Evolutionary conservation across 2,329 filamentous ascomycete species (phyloP).

Genomic region (Zasmidium citrigriseum): DNA sequence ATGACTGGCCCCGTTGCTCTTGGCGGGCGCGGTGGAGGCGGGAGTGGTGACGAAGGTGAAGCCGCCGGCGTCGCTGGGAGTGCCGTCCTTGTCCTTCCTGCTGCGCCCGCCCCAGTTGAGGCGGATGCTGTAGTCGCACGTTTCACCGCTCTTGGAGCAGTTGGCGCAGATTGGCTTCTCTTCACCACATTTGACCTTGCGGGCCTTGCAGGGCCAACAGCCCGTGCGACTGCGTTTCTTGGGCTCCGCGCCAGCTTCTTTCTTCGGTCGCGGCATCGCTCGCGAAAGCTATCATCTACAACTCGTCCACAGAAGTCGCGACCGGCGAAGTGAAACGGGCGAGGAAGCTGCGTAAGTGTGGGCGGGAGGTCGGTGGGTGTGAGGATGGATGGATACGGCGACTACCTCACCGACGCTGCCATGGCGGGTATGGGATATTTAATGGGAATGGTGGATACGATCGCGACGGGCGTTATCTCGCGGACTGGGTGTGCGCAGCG

Average conservation of each 20-base stretch:
- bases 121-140: conserved; percentile 78
- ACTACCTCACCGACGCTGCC: too few species aligned
- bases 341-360: too few species aligned
- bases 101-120: conserved; percentile 78
- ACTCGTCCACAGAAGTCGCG: too few species aligned
- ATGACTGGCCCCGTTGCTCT: conserved; percentile 16
- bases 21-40: conserved; percentile 7
- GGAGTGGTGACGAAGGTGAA: conserved; percentile 34
- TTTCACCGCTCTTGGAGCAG: conserved; percentile 64
- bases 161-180: conserved; percentile 72
- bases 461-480: too few species aligned
- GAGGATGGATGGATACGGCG: background rate
- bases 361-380: too few species aligned
- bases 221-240: conserved; percentile 69
- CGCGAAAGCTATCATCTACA: too few species aligned
- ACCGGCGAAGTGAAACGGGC: too few species aligned
- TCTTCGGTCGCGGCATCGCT: conserved; percentile 66
- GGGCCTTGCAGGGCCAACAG: conserved; percentile 76
- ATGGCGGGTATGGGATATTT: too few species aligned
- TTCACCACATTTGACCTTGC: conserved; percentile 81
- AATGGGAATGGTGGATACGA: too few species aligned
- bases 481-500: too few species aligned
- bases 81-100: conserved; percentile 50
- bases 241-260: conserved; percentile 62
- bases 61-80: conserved; percentile 23